A percentile compares a stretch with the other conserved stretches of the same genome.
Evolutionary conservation across 176 grass and related monocot species (phyloP).

Genomic region (Juncus inflexus): DNA sequence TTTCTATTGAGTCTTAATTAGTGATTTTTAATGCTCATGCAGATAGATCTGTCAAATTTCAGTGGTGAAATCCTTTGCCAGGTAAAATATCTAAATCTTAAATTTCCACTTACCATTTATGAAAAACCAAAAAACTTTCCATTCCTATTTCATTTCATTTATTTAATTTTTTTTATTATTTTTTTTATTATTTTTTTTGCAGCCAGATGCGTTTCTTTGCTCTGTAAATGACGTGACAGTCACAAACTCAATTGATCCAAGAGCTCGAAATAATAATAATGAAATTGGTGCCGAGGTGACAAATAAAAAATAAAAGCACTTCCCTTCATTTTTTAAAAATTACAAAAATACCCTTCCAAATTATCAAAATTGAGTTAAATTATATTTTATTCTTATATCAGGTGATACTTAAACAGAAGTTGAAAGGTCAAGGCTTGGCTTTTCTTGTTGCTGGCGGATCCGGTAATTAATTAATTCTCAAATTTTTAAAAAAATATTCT

Average conservation of each 20-base stretch:
- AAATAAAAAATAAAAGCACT: too few relatives aligned
- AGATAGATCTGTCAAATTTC: constrained; percentile 86
- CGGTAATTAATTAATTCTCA: constrained; percentile 42
- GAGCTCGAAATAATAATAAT: constrained; percentile 51
- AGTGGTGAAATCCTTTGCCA: constrained; percentile 83
- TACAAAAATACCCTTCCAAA: not conserved
- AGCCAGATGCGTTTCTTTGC: constrained; percentile 83
- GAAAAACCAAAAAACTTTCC: not conserved
- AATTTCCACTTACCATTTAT: not conserved
- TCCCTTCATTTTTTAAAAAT: constrained; percentile 1
- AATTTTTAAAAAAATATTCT: not conserved
- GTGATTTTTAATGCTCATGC: constrained; percentile 4
- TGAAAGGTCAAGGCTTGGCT: constrained; percentile 85
- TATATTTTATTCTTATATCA: constrained; percentile 22
- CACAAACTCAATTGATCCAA: constrained; percentile 58
- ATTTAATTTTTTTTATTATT: constrained; percentile 23
- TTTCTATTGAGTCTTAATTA: too few relatives aligned
- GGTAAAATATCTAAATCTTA: constrained; percentile 28
- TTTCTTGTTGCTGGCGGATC: constrained; percentile 90
- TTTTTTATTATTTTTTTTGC: constrained; percentile 33
- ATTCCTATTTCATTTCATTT: constrained; percentile 19
- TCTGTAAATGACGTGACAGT: constrained; percentile 74
- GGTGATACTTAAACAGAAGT: constrained; percentile 91
- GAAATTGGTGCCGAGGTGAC: constrained; percentile 82
- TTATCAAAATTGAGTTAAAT: constrained; percentile 13